Evolutionary conservation across 257 asterid species (phyloP).

Genomic region (Mentha longifolia): DNA sequence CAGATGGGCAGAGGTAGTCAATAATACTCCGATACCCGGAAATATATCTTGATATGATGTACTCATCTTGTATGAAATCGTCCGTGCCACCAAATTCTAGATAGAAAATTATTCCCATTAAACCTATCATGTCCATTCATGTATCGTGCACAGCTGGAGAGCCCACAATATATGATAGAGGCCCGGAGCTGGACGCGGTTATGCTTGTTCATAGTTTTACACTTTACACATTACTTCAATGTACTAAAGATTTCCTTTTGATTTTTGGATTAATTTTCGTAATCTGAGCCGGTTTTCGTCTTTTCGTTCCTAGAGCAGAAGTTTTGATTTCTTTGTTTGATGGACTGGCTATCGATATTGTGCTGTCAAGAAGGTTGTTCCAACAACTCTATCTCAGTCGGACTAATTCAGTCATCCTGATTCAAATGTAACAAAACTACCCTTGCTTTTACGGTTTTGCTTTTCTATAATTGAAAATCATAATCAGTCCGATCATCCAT

Average conservation of each 20-base stretch:
- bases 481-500: too few species aligned
- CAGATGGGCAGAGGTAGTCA: conserved; percentile 28
- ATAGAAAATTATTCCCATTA: not conserved
- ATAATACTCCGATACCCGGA: conserved; percentile 5
- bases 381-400: too few species aligned
- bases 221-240: not conserved
- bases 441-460: too few species aligned
- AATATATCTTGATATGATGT: conserved; percentile 20
- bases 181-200: not conserved
- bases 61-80: not conserved
- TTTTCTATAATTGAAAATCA: too few species aligned
- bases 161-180: not conserved
- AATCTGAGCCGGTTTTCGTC: too few species aligned
- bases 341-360: too few species aligned
- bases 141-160: not conserved
- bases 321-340: too few species aligned
- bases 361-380: too few species aligned
- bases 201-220: conserved; percentile 13
- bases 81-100: not conserved
- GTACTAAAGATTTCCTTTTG: not conserved
- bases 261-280: too few species aligned
- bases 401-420: too few species aligned
- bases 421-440: too few species aligned
- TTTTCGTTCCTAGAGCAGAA: too few species aligned
- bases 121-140: not conserved